A percentile compares a stretch with the other conserved stretches of the same genome.
Evolutionary conservation across 1,284 basidiomycete species (phyloP).

Genomic region (Leccinum pachyderme): DNA sequence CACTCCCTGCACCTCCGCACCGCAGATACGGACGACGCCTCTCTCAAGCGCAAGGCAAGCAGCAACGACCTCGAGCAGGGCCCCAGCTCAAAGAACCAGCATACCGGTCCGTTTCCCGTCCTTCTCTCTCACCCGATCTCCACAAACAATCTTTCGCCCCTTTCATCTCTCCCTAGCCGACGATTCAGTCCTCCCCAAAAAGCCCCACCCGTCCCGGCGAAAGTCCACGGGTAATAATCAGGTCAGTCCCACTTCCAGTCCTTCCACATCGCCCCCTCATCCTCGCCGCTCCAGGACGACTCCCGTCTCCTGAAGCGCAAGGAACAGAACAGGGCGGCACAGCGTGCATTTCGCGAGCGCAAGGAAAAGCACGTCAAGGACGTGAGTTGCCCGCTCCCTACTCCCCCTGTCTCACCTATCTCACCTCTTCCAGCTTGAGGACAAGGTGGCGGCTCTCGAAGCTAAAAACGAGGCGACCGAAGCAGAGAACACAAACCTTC

Average conservation of each 20-base stretch:
- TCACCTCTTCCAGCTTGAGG: conserved; percentile 60
- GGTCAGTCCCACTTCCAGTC: conserved; percentile 33
- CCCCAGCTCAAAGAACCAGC: conserved; percentile 62
- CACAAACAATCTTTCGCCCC: conserved; percentile 1
- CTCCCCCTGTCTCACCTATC: conserved; percentile 10
- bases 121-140: conserved; percentile 1
- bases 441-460: conserved; percentile 76
- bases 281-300: conserved; percentile 54
- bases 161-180: conserved; percentile 13
- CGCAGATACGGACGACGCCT: conserved; percentile 42
- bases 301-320: conserved; percentile 74
- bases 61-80: conserved; percentile 58
- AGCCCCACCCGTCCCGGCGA: conserved; percentile 35
- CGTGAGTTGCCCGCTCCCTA: conserved; percentile 45
- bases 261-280: conserved; percentile 1
- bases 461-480: conserved; percentile 66
- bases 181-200: conserved; percentile 28
- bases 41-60: conserved; percentile 73
- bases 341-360: conserved; percentile 81
- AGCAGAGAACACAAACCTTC: conserved; percentile 75
- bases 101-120: conserved; percentile 48
- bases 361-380: conserved; percentile 90
- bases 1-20: conserved; percentile 35
- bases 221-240: conserved; percentile 43
- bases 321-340: conserved; percentile 84